These are phyloP conservation scores for Gleditsia sinensis DNA, from an alignment of 306 rosid species.

Conservation along the genomic window DNA sequence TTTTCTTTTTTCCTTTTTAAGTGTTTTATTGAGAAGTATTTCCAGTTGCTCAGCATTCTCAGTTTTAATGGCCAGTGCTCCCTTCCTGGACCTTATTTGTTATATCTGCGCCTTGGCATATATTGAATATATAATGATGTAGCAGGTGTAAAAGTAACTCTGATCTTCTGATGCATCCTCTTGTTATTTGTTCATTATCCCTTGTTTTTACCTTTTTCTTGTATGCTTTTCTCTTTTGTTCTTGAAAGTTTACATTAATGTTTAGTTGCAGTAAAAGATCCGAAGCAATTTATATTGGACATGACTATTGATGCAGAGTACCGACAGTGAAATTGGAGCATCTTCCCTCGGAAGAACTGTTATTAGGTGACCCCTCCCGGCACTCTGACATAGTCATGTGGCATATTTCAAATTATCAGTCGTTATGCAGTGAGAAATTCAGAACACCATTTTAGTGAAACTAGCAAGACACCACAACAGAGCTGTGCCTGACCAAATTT, in stretches of 20 bases:
- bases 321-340: conserved; percentile 87
- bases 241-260: not conserved
- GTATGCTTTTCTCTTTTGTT: not conserved
- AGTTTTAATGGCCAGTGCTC: not conserved
- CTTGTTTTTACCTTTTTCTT: not conserved
- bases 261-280: not conserved
- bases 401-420: conserved; percentile 4
- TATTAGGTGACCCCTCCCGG: conserved; percentile 55
- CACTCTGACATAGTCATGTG: not conserved
- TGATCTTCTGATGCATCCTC: conserved; percentile 6
- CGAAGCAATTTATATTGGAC: conserved; percentile 10
- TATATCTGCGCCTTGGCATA: not conserved
- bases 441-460: conserved; percentile 3
- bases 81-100: not conserved
- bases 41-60: not conserved
- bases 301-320: conserved; percentile 57
- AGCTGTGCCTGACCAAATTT: conserved; percentile 20
- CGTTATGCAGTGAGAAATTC: not conserved
- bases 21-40: not conserved
- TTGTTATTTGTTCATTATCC: not conserved
- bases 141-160: not conserved
- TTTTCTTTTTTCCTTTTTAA: not conserved
- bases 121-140: not conserved
- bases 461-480: conserved; percentile 22
- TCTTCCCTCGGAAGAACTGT: conserved; percentile 77